Evolutionary conservation across 495 filamentous ascomycete genomes (phyloP).

Genomic region (Talaromyces trachyspermus): DNA sequence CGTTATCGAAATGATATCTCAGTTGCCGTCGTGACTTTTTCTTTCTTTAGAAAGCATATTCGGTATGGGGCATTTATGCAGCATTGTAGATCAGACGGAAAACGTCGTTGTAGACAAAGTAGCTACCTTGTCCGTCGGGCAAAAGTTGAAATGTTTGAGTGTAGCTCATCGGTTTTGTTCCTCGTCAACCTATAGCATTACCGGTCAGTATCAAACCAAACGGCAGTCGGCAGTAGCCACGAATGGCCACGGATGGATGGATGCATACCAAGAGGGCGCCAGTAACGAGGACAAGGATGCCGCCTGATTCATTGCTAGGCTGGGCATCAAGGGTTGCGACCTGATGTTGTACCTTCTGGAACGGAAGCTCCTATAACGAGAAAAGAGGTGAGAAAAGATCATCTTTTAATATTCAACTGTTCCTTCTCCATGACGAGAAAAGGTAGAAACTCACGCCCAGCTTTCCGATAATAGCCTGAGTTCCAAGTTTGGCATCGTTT

Average conservation of each 20-base stretch:
- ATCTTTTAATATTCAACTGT: neutral
- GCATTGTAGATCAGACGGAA: constrained; percentile 70
- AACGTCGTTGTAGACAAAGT: constrained; percentile 85
- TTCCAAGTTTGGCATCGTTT: constrained; percentile 50
- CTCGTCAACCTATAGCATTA: constrained; percentile 61
- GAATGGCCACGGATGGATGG: neutral
- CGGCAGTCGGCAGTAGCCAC: too few species aligned
- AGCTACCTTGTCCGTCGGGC: constrained; percentile 60
- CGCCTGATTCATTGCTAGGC: constrained; percentile 49
- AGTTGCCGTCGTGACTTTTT: too few species aligned
- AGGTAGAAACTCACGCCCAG: constrained; percentile 49
- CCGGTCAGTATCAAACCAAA: constrained; percentile 2
- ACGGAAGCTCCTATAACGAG: constrained; percentile 58
- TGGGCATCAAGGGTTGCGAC: constrained; percentile 68
- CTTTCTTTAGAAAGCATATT: too few species aligned
- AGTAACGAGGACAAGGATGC: constrained; percentile 77
- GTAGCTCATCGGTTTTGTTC: constrained; percentile 75
- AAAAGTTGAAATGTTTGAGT: constrained; percentile 77
- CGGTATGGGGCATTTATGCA: neutral
- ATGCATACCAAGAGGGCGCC: constrained; percentile 68
- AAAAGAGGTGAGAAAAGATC: neutral
- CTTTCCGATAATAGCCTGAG: constrained; percentile 62
- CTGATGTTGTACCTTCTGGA: constrained; percentile 68
- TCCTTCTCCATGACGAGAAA: neutral
- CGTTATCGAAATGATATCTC: too few species aligned